These are phyloP conservation scores for Eragrostis curvula DNA, from an alignment of 176 grass and related monocot genomes.

Conservation along the genomic window DNA sequence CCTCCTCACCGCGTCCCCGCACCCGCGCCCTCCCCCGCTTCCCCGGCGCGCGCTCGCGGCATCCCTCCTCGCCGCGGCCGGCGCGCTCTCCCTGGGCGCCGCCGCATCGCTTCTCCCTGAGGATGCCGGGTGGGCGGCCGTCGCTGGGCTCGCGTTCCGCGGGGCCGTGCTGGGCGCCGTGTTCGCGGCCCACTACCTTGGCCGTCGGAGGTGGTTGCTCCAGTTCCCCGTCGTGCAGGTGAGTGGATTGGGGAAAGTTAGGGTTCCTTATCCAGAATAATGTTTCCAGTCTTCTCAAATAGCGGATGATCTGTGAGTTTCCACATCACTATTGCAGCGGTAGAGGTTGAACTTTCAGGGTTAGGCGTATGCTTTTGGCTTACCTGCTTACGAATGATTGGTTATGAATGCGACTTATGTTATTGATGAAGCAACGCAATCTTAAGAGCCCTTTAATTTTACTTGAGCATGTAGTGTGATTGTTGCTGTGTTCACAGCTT, in stretches of 20 bases:
- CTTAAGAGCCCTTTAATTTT: not conserved
- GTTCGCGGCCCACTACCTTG: slow-evolving; percentile 52
- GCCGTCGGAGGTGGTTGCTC: slow-evolving; percentile 58
- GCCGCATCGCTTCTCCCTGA: slow-evolving; percentile 32
- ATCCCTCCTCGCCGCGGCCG: slow-evolving; percentile 34
- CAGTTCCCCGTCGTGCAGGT: slow-evolving; percentile 65
- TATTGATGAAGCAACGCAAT: not conserved
- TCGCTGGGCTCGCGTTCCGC: slow-evolving; percentile 48
- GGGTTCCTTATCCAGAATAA: slow-evolving; percentile 23
- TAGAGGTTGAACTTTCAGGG: not conserved
- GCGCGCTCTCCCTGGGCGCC: slow-evolving; percentile 46
- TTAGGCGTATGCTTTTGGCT: not conserved
- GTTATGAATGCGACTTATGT: not conserved
- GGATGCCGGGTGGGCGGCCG: slow-evolving; percentile 44
- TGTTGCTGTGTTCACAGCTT: not conserved
- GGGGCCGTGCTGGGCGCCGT: slow-evolving; percentile 53
- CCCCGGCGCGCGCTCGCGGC: slow-evolving; percentile 39
- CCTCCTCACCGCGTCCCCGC: slow-evolving; percentile 55
- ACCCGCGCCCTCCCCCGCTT: slow-evolving; percentile 46
- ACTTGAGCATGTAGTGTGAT: not conserved
- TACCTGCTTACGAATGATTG: slow-evolving; percentile 14
- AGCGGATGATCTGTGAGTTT: not conserved
- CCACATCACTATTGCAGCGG: not conserved
- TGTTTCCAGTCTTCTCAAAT: slow-evolving; percentile 10
- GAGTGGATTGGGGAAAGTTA: slow-evolving; percentile 43